Conservation (phyloP, 1,139 yeast species). For the Ogataea hybrid region DNA sequence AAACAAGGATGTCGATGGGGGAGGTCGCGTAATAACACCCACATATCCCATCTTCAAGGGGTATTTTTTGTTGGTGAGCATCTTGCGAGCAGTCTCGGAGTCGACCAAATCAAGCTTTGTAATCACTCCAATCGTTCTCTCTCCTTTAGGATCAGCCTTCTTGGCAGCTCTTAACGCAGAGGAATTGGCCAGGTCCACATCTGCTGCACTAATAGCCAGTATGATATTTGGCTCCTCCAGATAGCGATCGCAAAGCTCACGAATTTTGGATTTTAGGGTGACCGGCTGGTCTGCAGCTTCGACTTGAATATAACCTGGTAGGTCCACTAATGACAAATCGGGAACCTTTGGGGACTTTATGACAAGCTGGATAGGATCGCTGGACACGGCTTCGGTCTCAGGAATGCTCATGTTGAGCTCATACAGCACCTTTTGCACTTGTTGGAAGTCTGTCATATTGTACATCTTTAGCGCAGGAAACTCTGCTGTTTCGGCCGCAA, state of each 20-base stretch:
- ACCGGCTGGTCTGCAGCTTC: slow-evolving; percentile 96
- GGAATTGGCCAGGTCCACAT: slow-evolving; percentile 95
- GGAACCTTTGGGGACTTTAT: slow-evolving; percentile 92
- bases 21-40: slow-evolving; percentile 88
- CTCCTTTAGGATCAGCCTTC: slow-evolving; percentile 89
- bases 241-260: slow-evolving; percentile 78
- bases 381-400: slow-evolving; percentile 76
- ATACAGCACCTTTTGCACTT: slow-evolving; percentile 78
- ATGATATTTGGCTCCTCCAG: slow-evolving; percentile 91
- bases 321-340: slow-evolving; percentile 87
- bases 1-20: slow-evolving; percentile 38
- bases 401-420: slow-evolving; percentile 95
- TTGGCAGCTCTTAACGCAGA: slow-evolving; percentile 93
- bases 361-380: slow-evolving; percentile 87
- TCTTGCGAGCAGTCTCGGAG: slow-evolving; percentile 65
- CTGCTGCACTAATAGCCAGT: slow-evolving; percentile 95
- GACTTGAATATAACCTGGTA: slow-evolving; percentile 96
- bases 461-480: slow-evolving; percentile 86
- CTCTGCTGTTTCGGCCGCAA: slow-evolving; percentile 87
- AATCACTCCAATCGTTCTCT: slow-evolving; percentile 92
- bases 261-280: slow-evolving; percentile 75
- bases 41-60: slow-evolving; percentile 96
- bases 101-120: slow-evolving; percentile 90
- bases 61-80: slow-evolving; percentile 74
- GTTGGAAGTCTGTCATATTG: slow-evolving; percentile 80